Evolutionary conservation across 805 yeast genomes (phyloP), one percentile per base, ranked within the genome.

Genomic region (Pichia insulana): DNA sequence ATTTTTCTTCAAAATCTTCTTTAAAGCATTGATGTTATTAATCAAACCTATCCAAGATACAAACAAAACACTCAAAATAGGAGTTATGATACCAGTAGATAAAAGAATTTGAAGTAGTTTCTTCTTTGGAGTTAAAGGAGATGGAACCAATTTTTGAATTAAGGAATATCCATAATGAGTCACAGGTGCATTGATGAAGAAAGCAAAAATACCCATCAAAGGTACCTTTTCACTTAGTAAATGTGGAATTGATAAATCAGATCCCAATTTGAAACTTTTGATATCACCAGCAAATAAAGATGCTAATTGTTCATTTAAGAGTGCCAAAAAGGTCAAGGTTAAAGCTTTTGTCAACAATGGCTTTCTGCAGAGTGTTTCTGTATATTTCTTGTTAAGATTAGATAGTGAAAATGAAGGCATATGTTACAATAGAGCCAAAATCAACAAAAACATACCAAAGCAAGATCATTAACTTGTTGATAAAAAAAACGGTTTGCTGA

Each of bases 311-410:
- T 80, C 87, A 50, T 78, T 78, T 36, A 79, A 60, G 0, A 74
- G 67, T 8, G 73, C 72, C n/a, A 79, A 61, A 1, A 71, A 53
- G 0, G 75, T 80, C 2, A 78, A 69, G 0, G 85, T 79, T 16
- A 72, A 48, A 1, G 79, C 65, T 53, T 80, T 80, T 38, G 84
- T 78, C 37, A 74, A 56, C 11, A 80, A 57, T 1, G 87, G 87
- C 46, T 75, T 64, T 43, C 61, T 65, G 7, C 58, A 51, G 33
- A 79, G 55, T 28, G 62, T 59, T 2, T 51, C 41, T 30, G 18
- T 26, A 16, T 28, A 40, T 9, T n/a, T 27, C 10, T 12, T 16
- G 10, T 38, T 36, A 5, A 34, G 13, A 4, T 17, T 11, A 3
- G 19, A 10, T 9, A 20, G 22, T 7, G 30, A 15, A 3, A 19